Conservation (phyloP, 2,329 filamentous ascomycete genomes). For the Tolypocladium cylindrosporum region DNA sequence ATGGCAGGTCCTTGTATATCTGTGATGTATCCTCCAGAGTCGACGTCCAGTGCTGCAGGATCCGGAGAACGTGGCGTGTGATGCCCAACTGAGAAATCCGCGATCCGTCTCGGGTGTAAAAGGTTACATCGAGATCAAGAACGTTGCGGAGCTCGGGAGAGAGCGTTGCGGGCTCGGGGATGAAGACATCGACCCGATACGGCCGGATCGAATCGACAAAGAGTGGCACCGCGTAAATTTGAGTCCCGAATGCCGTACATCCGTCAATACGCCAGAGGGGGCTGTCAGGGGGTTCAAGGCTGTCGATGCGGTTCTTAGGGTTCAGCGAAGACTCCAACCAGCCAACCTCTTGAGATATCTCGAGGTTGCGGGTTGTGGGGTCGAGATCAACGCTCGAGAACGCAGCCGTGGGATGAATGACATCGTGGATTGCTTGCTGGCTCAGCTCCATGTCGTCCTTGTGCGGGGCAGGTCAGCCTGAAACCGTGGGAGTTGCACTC, state of each 20-base stretch:
- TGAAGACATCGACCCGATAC: slow-evolving; percentile 47
- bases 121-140: slow-evolving; percentile 38
- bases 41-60: slow-evolving; percentile 41
- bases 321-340: slow-evolving; percentile 45
- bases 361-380: background rate
- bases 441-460: slow-evolving; percentile 40
- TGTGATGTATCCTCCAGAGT: slow-evolving; percentile 15
- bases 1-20: slow-evolving; percentile 38
- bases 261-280: slow-evolving; percentile 51
- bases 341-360: background rate
- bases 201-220: slow-evolving; percentile 37
- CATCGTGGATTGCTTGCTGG: slow-evolving; percentile 40
- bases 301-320: slow-evolving; percentile 51
- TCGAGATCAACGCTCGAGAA: slow-evolving; percentile 20
- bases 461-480: background rate
- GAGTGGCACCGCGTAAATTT: slow-evolving; percentile 45
- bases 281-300: slow-evolving; percentile 31
- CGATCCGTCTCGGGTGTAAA: slow-evolving; percentile 42
- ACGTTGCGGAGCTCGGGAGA: slow-evolving; percentile 30
- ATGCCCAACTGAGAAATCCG: slow-evolving; percentile 41
- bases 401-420: slow-evolving; percentile 48
- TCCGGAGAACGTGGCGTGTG: slow-evolving; percentile 41
- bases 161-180: slow-evolving; percentile 38
- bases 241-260: slow-evolving; percentile 44
- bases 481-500: background rate